These are phyloP conservation scores for Pseudocercospora pini-densiflorae DNA, from an alignment of 2,329 filamentous ascomycete species.

Conservation along the genomic window DNA sequence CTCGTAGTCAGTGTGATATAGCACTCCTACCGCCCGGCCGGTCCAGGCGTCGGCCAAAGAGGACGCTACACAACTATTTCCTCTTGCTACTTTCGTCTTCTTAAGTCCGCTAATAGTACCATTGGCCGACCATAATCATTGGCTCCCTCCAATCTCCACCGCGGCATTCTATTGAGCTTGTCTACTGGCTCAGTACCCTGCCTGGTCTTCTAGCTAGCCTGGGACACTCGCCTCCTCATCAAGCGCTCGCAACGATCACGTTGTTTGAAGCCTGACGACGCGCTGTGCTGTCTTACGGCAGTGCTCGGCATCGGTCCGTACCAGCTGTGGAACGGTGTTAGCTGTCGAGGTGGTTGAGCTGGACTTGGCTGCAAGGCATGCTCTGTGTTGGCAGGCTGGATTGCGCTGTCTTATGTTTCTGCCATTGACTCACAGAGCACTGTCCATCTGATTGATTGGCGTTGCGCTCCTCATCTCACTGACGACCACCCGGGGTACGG, in stretches of 20 bases:
- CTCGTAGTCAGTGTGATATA: slow-evolving; percentile 21
- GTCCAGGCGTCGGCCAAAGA: slow-evolving; percentile 20
- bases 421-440: background rate
- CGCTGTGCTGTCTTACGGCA: slow-evolving; percentile 4
- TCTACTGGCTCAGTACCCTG: slow-evolving; percentile 20
- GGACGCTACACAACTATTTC: slow-evolving; percentile 24
- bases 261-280: background rate
- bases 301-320: slow-evolving; percentile 15
- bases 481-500: background rate
- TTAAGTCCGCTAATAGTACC: slow-evolving; percentile 18
- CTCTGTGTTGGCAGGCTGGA: slow-evolving; percentile 15
- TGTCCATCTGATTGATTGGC: background rate
- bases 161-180: slow-evolving; percentile 19
- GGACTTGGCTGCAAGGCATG: slow-evolving; percentile 22
- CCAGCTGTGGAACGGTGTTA: slow-evolving; percentile 11
- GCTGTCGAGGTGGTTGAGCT: slow-evolving; percentile 13
- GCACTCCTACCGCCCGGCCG: slow-evolving; percentile 22
- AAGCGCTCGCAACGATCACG: slow-evolving; percentile 15
- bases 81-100: slow-evolving; percentile 10
- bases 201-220: slow-evolving; percentile 14
- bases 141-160: slow-evolving; percentile 24
- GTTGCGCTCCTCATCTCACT: background rate
- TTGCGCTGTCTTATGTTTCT: background rate
- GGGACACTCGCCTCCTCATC: slow-evolving; percentile 11
- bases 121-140: slow-evolving; percentile 28